Evolutionary conservation across 2,329 filamentous ascomycete genomes (phyloP).

Genomic region (Venturia asperata): DNA sequence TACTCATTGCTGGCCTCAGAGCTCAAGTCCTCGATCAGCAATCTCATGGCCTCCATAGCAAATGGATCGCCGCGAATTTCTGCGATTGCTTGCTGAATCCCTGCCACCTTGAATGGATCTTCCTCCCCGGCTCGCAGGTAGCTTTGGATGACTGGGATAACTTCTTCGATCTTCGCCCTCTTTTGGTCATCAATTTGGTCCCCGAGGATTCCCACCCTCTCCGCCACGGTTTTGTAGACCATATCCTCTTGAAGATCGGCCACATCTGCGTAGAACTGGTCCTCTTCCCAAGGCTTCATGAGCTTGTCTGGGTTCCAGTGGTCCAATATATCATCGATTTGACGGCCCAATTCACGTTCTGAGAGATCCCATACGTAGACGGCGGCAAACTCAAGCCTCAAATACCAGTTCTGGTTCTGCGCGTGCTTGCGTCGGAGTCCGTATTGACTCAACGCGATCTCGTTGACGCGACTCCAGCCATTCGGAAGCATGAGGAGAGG

Average conservation of each 20-base stretch:
- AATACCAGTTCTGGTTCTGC: not conserved
- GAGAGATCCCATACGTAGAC: not conserved
- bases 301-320: conserved; percentile 1
- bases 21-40: conserved; percentile 1
- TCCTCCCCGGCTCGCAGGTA: not conserved
- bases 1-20: not conserved
- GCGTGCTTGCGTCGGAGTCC: not conserved
- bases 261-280: not conserved
- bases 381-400: conserved; percentile 1
- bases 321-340: not conserved
- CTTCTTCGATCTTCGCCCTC: conserved; percentile 5
- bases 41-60: conserved; percentile 2
- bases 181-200: not conserved
- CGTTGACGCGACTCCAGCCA: not conserved
- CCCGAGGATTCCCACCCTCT: not conserved
- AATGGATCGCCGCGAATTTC: conserved; percentile 3
- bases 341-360: not conserved
- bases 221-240: conserved; percentile 9
- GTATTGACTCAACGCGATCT: not conserved
- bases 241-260: conserved; percentile 2
- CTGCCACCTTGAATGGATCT: not conserved
- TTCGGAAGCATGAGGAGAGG: conserved; percentile 9
- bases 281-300: not conserved
- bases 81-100: not conserved
- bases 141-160: not conserved